Evolutionary conservation across 1,284 basidiomycete genomes (phyloP), one percentile per base, ranked within the genome.

Genomic region (Paramarasmius palmivorus): DNA sequence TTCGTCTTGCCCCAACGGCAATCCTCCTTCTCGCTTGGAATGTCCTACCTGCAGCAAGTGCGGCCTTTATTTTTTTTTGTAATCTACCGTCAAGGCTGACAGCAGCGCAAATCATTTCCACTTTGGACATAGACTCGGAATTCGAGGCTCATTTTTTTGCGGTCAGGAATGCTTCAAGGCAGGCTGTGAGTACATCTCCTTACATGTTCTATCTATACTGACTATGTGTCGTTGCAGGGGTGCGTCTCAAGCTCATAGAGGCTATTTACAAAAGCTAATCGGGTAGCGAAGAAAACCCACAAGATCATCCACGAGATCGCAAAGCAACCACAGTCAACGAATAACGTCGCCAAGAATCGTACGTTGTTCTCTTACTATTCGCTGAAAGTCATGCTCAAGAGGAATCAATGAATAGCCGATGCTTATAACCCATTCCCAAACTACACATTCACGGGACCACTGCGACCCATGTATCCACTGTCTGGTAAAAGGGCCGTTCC

Each of bases 151-250:
- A 26, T 90, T 88, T 67, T 93, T 92, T 69, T 93, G 91, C 58
- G 82, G 83, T 14, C 91, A 93, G 65, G 87, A 89, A 54, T 93
- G 91, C 72, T 93, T 93, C 79, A 93, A 92, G 68, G 76, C 83
- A 45, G 84, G 80, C 66, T 93, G 91, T 92, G 68, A 74, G 88
- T 76, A 20, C 19, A 26, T 39, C 54, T n/a, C 15, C 25, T 53
- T 12, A 44, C 19, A 49, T 22, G 47, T 32, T 23, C 29, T 22
- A 29, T 48, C 37, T 46, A 51, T 20, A 38, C 50, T n/a, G 44
- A 46, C 10, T 22, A 14, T 48, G n/a, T 19, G 26, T 5, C 15
- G 32, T 20, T 39, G 14, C 10, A 83, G 82, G 78, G 81, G 82
- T 78, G 71, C 54, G 68, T 65, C 12, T 36, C 36, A 34, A 26